Evolutionary conservation across 2,329 filamentous ascomycete species (phyloP), one percentile per base, ranked within the genome.

Genomic region (Plenodomus tracheiphilus): DNA sequence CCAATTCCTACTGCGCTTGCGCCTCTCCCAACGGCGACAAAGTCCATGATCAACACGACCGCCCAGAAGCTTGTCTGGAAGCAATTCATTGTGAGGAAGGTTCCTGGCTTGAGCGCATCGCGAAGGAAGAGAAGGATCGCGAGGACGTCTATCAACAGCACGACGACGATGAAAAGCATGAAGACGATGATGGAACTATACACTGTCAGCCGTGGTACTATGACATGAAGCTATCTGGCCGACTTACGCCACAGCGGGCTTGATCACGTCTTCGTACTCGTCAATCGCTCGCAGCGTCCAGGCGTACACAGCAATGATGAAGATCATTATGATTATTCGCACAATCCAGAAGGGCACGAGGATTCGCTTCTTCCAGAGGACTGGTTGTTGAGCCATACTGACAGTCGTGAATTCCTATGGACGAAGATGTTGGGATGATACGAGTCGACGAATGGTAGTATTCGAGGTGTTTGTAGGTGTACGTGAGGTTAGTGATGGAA

Each of bases 331-430:
- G 21, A 60, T 46, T 36, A 70, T 65, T 13, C 71, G 63, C 18
- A 73, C 37, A 3, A 61, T 45, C 71, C 70, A 74, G 45, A 71
- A 66, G 3, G 71, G 70, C 10, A 74, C 51, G 36, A 74, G 58
- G 30, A 74, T 58, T 39, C 71, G 66, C 62, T 72, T 73, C 56
- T 71, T 67, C 70, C 69, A 74, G 10, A 61, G 20, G 15, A 54
- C 55, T 15, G 59, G 47, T 51, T 56, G 53, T 34, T 53, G 51
- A 32, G 59, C 53, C 62, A 68, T 68, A 41, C 22, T 60, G 49
- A 19, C 48, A 39, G n/a, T 42, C 13, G 18, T 30, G n/a, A n/a
- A n/a, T n/a, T n/a, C n/a, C n/a, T n/a, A n/a, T n/a, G n/a, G n/a
- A n/a, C n/a, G n/a, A n/a, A n/a, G n/a, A n/a, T n/a, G n/a, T n/a